Conservation (phyloP, 768 basidiomycete genomes). For the Sporobolomyces pararoseus region DNA sequence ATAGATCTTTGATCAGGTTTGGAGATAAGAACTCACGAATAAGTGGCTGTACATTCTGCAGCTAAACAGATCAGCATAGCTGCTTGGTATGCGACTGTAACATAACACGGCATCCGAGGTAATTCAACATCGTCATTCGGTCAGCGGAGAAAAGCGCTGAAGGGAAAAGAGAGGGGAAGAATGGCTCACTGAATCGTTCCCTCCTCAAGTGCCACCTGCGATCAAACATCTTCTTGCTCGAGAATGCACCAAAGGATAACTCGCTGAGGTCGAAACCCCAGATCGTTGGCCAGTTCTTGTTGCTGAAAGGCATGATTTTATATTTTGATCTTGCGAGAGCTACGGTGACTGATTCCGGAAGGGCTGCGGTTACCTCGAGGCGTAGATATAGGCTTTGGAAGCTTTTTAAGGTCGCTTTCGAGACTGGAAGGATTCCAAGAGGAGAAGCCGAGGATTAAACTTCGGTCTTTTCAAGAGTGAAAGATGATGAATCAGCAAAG, state of each 20-base stretch:
- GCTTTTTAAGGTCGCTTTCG: too few species aligned
- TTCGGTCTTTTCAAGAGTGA: too few species aligned
- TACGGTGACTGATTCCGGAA: too few species aligned
- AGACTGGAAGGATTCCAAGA: too few species aligned
- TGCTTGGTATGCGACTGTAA: conserved; percentile 40
- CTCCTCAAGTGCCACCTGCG: conserved; percentile 32
- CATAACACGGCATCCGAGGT: not conserved
- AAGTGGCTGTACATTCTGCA: conserved; percentile 42
- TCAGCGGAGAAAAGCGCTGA: not conserved
- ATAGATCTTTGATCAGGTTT: too few species aligned
- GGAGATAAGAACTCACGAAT: too few species aligned
- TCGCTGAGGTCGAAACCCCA: conserved; percentile 39
- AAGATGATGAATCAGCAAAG: too few species aligned
- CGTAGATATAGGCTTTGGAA: too few species aligned
- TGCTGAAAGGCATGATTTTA: not conserved
- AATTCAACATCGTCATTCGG: too few species aligned
- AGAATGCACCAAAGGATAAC: conserved; percentile 32
- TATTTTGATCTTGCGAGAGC: not conserved
- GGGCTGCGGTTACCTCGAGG: too few species aligned
- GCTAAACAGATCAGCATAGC: conserved; percentile 44
- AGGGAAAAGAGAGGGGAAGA: not conserved
- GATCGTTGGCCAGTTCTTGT: conserved; percentile 24
- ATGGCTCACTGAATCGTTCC: conserved; percentile 34
- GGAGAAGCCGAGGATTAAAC: too few species aligned
- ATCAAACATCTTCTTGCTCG: conserved; percentile 27